Conservation (phyloP, 169 alveolate species). For the Sarcocystis neurona region DNA sequence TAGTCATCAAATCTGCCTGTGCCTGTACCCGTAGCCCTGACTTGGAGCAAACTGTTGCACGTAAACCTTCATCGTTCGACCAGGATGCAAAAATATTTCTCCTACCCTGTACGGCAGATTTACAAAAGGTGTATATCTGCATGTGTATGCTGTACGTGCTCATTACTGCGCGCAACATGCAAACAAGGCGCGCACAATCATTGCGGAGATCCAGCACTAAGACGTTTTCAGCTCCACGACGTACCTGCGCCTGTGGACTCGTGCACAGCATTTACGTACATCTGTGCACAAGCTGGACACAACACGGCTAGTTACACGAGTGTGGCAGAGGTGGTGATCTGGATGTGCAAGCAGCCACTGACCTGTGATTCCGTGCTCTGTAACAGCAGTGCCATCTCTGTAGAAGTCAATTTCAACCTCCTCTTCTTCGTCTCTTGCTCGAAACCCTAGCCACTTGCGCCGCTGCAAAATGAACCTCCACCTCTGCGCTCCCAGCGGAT, state of each 20-base stretch:
- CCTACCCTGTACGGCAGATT: too few species aligned
- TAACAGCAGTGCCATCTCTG: neutral
- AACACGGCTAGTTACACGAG: neutral
- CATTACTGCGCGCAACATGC: too few species aligned
- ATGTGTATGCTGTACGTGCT: too few species aligned
- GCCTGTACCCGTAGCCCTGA: neutral
- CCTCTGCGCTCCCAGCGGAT: constrained; percentile 18
- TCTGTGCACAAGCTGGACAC: neutral
- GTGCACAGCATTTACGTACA: too few species aligned
- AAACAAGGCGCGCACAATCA: too few species aligned
- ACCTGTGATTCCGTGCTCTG: constrained; percentile 6
- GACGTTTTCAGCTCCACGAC: too few species aligned
- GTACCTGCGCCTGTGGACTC: too few species aligned
- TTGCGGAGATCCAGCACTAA: too few species aligned
- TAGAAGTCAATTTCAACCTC: neutral
- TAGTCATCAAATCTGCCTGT: too few species aligned
- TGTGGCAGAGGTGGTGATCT: neutral
- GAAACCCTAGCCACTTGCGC: constrained; percentile 7
- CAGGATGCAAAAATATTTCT: too few species aligned
- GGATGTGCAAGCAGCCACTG: neutral
- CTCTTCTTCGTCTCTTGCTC: neutral
- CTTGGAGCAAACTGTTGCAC: neutral
- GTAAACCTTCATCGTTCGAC: too few species aligned
- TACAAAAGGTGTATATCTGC: too few species aligned
- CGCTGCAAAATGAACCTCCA: constrained; percentile 18